These are phyloP conservation scores for Pythium sukuiense DNA, from an alignment of 352 stramenopile genomes.

Conservation along the genomic window DNA sequence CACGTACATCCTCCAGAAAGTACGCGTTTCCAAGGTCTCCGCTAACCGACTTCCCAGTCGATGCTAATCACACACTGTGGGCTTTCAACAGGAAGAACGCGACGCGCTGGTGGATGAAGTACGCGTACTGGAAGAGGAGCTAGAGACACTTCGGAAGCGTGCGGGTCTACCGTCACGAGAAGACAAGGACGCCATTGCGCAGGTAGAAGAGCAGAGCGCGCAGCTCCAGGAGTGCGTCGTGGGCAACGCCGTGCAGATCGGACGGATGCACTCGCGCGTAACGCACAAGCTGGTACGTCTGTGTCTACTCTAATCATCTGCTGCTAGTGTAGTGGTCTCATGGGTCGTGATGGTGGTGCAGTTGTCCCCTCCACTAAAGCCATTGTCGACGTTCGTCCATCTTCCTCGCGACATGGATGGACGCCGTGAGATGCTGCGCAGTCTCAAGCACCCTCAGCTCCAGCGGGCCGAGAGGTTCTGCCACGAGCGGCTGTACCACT, in stretches of 20 bases:
- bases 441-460: not conserved
- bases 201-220: not conserved
- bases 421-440: not conserved
- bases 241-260: not conserved
- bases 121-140: constrained; percentile 4
- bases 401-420: not conserved
- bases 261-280: constrained; percentile 2
- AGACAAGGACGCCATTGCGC: not conserved
- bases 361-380: not conserved
- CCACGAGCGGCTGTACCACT: not conserved
- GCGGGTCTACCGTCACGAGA: constrained; percentile 3
- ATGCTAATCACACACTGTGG: not conserved
- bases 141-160: constrained; percentile 5
- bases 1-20: constrained; percentile 3
- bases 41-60: not conserved
- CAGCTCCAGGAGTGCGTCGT: constrained; percentile 1
- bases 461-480: not conserved
- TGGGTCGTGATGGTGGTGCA: not conserved
- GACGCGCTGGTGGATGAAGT: constrained; percentile 1
- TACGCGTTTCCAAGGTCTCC: not conserved
- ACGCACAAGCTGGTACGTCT: constrained; percentile 6
- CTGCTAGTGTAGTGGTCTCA: not conserved
- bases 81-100: constrained; percentile 4
- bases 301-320: not conserved
- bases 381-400: constrained; percentile 4